Conservation (phyloP, 331 rosid genomes). For the Rosa hybrid region DNA sequence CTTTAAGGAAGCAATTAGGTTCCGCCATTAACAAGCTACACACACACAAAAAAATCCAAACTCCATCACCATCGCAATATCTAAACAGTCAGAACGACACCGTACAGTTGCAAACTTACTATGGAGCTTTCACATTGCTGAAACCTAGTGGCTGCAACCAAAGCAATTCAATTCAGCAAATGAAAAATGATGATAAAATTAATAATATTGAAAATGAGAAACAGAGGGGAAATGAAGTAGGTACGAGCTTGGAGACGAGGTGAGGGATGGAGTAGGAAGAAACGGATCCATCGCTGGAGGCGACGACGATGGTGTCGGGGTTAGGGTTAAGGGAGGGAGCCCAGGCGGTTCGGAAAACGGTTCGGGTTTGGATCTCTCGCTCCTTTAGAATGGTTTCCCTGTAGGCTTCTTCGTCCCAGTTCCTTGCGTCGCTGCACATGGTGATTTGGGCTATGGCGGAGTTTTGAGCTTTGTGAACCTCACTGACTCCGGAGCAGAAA, state of each 20-base stretch:
- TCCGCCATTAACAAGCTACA: conserved; percentile 58
- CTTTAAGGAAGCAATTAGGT: conserved; percentile 68
- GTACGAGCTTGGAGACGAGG: conserved; percentile 57
- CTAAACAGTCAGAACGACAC: neutral
- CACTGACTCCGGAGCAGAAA: neutral
- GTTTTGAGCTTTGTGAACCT: neutral
- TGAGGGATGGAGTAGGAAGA: conserved; percentile 74
- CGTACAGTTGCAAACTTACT: conserved; percentile 40
- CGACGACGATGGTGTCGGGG: conserved; percentile 62
- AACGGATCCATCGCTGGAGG: conserved; percentile 85
- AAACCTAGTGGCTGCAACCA: conserved; percentile 59
- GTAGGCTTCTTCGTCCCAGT: conserved; percentile 85
- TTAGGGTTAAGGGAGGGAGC: conserved; percentile 57
- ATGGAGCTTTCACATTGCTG: conserved; percentile 37
- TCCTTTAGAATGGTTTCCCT: conserved; percentile 66
- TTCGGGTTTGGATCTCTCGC: conserved; percentile 71
- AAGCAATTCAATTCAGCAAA: neutral
- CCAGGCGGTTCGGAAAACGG: conserved; percentile 89
- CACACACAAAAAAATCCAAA: conserved; percentile 1
- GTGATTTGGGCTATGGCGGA: conserved; percentile 5
- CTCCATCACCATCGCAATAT: conserved; percentile 28
- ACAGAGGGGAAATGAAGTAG: too few species aligned
- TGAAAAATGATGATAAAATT: neutral
- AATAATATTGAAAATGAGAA: neutral
- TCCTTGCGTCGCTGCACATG: conserved; percentile 73